These are phyloP conservation scores for Garcileccinum viscosum DNA, from an alignment of 1,284 basidiomycete species.

Conservation along the genomic window DNA sequence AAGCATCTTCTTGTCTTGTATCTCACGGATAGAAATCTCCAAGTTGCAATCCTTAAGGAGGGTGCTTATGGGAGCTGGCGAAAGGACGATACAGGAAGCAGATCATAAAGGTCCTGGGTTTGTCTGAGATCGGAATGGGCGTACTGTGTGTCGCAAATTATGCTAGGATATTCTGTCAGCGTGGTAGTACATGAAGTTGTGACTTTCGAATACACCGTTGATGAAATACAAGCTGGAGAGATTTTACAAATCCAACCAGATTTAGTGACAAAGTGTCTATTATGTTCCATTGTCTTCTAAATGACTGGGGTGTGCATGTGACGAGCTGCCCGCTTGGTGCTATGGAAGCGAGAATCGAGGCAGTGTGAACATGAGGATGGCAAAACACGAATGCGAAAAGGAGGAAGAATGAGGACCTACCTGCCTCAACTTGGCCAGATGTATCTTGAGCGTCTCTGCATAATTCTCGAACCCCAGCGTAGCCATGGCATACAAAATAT, in stretches of 20 bases:
- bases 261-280: not conserved
- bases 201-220: constrained; percentile 26
- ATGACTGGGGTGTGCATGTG: constrained; percentile 34
- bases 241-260: not conserved
- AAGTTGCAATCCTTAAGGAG: not conserved
- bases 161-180: constrained; percentile 15
- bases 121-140: too few relatives aligned
- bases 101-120: not conserved
- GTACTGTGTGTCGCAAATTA: not conserved
- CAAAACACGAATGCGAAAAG: not conserved
- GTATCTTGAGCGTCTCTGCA: constrained; percentile 87
- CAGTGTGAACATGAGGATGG: not conserved
- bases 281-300: constrained; percentile 27
- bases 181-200: constrained; percentile 17
- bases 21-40: not conserved
- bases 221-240: constrained; percentile 18
- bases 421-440: constrained; percentile 87
- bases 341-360: not conserved
- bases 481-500: constrained; percentile 87
- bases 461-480: constrained; percentile 96
- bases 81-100: not conserved
- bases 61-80: not conserved
- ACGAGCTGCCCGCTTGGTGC: constrained; percentile 38
- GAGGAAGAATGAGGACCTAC: constrained; percentile 44
- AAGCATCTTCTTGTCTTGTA: not conserved